Conservation (phyloP, 768 basidiomycete genomes). For the Russula sp. region DNA sequence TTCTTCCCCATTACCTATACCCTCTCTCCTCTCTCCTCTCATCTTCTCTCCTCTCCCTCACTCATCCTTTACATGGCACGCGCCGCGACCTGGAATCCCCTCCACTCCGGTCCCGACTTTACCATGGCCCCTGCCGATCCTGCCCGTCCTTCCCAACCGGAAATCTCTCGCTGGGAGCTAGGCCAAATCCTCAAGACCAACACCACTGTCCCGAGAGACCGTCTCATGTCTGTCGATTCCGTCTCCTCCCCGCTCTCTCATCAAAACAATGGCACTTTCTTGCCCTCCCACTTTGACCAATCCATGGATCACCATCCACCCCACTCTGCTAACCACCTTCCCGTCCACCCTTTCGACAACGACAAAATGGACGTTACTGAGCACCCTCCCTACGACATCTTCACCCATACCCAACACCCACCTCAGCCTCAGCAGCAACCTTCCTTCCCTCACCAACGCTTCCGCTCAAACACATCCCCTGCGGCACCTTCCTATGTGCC, state of each 20-base stretch:
- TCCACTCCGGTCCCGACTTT: constrained; percentile 31
- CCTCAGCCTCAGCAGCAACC: constrained; percentile 22
- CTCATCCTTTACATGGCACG: constrained; percentile 18
- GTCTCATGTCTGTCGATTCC: constrained; percentile 45
- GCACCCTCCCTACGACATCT: constrained; percentile 62
- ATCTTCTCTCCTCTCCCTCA: constrained; percentile 9
- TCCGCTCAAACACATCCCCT: constrained; percentile 69
- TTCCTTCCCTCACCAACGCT: constrained; percentile 56
- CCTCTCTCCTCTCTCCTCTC: constrained; percentile 9
- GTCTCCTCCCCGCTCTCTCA: constrained; percentile 44
- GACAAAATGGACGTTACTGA: constrained; percentile 58
- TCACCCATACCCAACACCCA: constrained; percentile 41
- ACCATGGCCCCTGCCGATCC: constrained; percentile 31
- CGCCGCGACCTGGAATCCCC: constrained; percentile 27
- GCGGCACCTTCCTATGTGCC: constrained; percentile 56
- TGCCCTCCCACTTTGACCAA: constrained; percentile 45
- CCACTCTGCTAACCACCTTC: constrained; percentile 36
- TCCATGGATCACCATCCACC: constrained; percentile 38
- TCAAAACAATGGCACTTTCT: constrained; percentile 46
- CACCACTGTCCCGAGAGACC: constrained; percentile 40
- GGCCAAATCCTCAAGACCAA: constrained; percentile 46
- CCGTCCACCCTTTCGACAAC: constrained; percentile 45
- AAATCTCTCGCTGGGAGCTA: constrained; percentile 43
- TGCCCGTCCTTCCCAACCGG: constrained; percentile 40
- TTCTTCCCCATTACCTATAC: constrained; percentile 19